Evolutionary conservation across 2,329 filamentous ascomycete genomes (phyloP).

Genomic region (Stagonosporopsis chrysanthemi): DNA sequence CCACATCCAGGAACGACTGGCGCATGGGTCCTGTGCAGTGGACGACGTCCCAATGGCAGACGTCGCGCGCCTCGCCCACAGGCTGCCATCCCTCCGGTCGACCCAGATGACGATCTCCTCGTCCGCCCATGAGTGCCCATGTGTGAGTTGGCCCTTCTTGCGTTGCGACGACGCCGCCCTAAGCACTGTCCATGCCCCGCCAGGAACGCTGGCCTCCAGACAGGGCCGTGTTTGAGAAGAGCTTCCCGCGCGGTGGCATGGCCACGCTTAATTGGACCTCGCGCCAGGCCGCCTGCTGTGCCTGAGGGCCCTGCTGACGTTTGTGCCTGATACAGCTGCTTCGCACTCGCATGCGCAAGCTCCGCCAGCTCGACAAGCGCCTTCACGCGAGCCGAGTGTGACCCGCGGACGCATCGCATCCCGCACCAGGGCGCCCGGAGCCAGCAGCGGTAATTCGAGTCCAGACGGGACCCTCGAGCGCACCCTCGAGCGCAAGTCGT

Average conservation of each 20-base stretch:
- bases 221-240: slow-evolving; percentile 24
- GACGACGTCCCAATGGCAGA: slow-evolving; percentile 27
- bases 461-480: slow-evolving; percentile 54
- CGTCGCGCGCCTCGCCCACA: slow-evolving; percentile 19
- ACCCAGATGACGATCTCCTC: slow-evolving; percentile 43
- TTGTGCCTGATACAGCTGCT: slow-evolving; percentile 45
- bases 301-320: slow-evolving; percentile 40
- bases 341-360: slow-evolving; percentile 50
- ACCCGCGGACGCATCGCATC: slow-evolving; percentile 56
- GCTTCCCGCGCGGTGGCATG: slow-evolving; percentile 28
- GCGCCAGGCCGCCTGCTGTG: slow-evolving; percentile 21
- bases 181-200: slow-evolving; percentile 15
- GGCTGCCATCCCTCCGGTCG: slow-evolving; percentile 18
- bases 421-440: slow-evolving; percentile 54
- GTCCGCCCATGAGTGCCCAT: slow-evolving; percentile 41
- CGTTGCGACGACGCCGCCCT: slow-evolving; percentile 7
- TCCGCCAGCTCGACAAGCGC: slow-evolving; percentile 48
- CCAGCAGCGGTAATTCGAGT: slow-evolving; percentile 48
- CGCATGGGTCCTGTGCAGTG: slow-evolving; percentile 28
- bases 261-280: slow-evolving; percentile 33
- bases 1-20: slow-evolving; percentile 34
- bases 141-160: slow-evolving; percentile 46
- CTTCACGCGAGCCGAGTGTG: slow-evolving; percentile 53
- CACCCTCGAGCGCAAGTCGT: slow-evolving; percentile 58
- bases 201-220: not conserved